Conservation (phyloP, 306 rosid genomes). For the Ammopiptanthus mongolicus region DNA sequence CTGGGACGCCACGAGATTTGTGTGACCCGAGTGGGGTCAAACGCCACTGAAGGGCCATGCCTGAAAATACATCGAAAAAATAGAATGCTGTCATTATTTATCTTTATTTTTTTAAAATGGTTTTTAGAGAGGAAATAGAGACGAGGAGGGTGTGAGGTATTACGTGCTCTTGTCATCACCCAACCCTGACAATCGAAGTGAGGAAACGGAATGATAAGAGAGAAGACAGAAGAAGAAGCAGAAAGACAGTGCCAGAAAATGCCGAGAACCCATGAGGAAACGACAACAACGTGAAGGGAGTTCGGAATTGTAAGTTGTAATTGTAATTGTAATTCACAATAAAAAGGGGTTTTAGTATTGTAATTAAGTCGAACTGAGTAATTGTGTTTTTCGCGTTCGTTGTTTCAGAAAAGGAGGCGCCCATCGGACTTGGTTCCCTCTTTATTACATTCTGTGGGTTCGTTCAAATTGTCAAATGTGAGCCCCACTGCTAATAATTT, state of each 20-base stretch:
- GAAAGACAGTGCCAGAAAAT: conserved; percentile 17
- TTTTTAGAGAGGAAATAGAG: not conserved
- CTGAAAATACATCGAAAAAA: conserved; percentile 27
- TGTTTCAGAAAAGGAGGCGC: too few relatives aligned
- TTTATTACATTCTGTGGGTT: too few relatives aligned
- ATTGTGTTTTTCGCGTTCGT: too few relatives aligned
- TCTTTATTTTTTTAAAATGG: not conserved
- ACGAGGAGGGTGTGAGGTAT: not conserved
- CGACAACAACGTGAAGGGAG: not conserved
- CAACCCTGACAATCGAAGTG: conserved; percentile 26
- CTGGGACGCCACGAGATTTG: conserved; percentile 94
- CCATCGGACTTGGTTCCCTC: too few relatives aligned
- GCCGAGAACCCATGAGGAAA: conserved; percentile 32
- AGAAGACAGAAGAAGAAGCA: conserved; percentile 25
- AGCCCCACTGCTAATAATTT: too few relatives aligned
- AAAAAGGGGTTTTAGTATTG: too few relatives aligned
- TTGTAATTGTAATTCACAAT: too few relatives aligned
- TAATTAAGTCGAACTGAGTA: too few relatives aligned
- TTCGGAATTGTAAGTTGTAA: too few relatives aligned
- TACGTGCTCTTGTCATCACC: not conserved
- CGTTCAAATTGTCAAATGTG: too few relatives aligned
- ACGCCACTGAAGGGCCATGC: conserved; percentile 35
- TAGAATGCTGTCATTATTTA: too few relatives aligned
- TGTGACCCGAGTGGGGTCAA: conserved; percentile 84
- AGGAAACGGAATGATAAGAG: conserved; percentile 8